phyloP scores from a whole-genome alignment of 2,329 filamentous ascomycete species.

The Colletotrichum phormii region DNA sequence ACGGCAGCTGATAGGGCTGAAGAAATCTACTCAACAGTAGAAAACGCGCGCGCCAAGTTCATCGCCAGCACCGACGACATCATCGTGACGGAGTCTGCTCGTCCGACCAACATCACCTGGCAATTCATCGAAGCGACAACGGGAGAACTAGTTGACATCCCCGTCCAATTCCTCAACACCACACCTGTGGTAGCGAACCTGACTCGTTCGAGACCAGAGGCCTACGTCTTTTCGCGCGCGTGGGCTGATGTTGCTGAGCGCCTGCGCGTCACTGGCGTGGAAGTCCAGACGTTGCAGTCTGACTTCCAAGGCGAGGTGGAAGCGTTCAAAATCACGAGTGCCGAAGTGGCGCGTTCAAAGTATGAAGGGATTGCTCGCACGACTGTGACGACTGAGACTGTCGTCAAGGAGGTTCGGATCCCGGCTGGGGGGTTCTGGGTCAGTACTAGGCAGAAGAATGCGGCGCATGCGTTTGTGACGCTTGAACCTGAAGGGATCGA shows the following conservation, averaged over 20 bases:
- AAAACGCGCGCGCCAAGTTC: slow-evolving; percentile 43
- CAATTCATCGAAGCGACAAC: slow-evolving; percentile 43
- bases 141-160: slow-evolving; percentile 43
- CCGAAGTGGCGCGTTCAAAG: slow-evolving; percentile 38
- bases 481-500: slow-evolving; percentile 49
- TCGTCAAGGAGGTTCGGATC: slow-evolving; percentile 39
- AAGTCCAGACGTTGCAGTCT: slow-evolving; percentile 40
- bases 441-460: slow-evolving; percentile 48
- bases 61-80: slow-evolving; percentile 43
- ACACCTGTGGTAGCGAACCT: slow-evolving; percentile 43
- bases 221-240: slow-evolving; percentile 44
- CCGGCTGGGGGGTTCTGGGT: slow-evolving; percentile 46
- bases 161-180: slow-evolving; percentile 44
- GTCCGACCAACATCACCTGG: slow-evolving; percentile 38
- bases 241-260: slow-evolving; percentile 45
- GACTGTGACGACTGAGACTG: slow-evolving; percentile 38
- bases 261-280: slow-evolving; percentile 41
- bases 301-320: slow-evolving; percentile 44
- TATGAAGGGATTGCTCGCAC: slow-evolving; percentile 44
- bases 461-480: slow-evolving; percentile 43
- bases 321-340: slow-evolving; percentile 41
- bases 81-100: slow-evolving; percentile 43
- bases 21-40: slow-evolving; percentile 41
- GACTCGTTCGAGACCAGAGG: slow-evolving; percentile 44
- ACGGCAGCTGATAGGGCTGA: slow-evolving; percentile 44